Evolutionary conservation across 2,329 filamentous ascomycete genomes (phyloP), one percentile per base, ranked within the genome.

Genomic region (Ceratocystis eucalypticola): DNA sequence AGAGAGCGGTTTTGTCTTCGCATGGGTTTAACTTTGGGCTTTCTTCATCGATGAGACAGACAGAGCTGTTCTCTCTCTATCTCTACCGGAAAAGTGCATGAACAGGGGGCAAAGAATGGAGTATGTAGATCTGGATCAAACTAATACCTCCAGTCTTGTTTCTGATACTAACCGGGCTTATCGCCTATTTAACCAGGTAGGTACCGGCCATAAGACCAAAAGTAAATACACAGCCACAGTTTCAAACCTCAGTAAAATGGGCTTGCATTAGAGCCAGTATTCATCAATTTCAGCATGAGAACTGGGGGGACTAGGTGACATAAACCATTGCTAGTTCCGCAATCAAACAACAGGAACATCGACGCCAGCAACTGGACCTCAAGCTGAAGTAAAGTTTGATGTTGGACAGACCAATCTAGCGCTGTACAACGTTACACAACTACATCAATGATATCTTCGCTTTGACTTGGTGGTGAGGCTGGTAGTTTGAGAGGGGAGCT

Each of bases 381-480:
- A 33, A 59, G 55, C 55, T 59, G 28, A 59, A 59, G 55, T 59
- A 59, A 59, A 59, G 55, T 59, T 59, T 59, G 28, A 59, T 59
- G 55, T 59, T 59, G 17, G 55, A 59, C 25, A 59, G 15, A 59
- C 30, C 15, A 33, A 25, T 28, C 61, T 63, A 63, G 61, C 20
- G 37, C 46, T 33, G 61, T 63, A 63, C 61, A 17, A 63, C 61
- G 61, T 63, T 63, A 63, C 61, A 63, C 61, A 28, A 17, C 5
- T n/a, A 63, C 46, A 30, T 10, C 15, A 15, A 6, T n/a, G 17
- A 7, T 59, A 33, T 37, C 22, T 15, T 17, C 12, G 37, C 33
- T n/a, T 37, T 30, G 55, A 28, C 30, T 12, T 41, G 37, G 37
- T 37, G 33, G 33, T 41, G 37, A 28, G 17, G 28, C 15, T 33